Evolutionary conservation across 2,329 filamentous ascomycete species (phyloP).

Genomic region (Fusarium heterosporum): DNA sequence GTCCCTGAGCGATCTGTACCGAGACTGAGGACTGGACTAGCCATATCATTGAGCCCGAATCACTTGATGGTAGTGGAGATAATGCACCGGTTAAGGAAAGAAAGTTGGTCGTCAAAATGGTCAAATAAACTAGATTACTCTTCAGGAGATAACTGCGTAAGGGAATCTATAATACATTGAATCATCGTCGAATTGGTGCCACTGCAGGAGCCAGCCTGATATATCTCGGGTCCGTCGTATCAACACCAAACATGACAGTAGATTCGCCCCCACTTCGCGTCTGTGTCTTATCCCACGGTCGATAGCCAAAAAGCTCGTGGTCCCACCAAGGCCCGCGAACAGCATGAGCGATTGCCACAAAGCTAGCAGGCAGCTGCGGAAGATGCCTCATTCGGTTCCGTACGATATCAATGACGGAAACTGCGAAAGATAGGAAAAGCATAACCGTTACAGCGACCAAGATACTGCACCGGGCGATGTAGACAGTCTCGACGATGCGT

Average conservation of each 20-base stretch:
- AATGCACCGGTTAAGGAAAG: neutral
- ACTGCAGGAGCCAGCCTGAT: slow-evolving; percentile 39
- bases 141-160: neutral
- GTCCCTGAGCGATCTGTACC: neutral
- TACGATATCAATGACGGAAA: slow-evolving; percentile 36
- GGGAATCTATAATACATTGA: neutral
- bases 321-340: slow-evolving; percentile 40
- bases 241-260: slow-evolving; percentile 41
- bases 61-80: neutral
- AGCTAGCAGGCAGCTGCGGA: slow-evolving; percentile 35
- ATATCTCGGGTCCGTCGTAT: slow-evolving; percentile 26
- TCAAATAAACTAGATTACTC: neutral
- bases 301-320: slow-evolving; percentile 22
- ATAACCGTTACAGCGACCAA: slow-evolving; percentile 30
- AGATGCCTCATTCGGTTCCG: slow-evolving; percentile 28
- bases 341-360: slow-evolving; percentile 36
- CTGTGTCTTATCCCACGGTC: slow-evolving; percentile 17
- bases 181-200: slow-evolving; percentile 25
- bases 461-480: slow-evolving; percentile 37
- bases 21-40: neutral
- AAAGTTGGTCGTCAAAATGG: neutral
- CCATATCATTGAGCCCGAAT: neutral
- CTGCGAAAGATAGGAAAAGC: slow-evolving; percentile 18
- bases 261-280: slow-evolving; percentile 7
- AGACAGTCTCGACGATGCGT: slow-evolving; percentile 28